Evolutionary conservation across 2,329 filamentous ascomycete species (phyloP).

Genomic region (Colletotrichum ledebouriae): DNA sequence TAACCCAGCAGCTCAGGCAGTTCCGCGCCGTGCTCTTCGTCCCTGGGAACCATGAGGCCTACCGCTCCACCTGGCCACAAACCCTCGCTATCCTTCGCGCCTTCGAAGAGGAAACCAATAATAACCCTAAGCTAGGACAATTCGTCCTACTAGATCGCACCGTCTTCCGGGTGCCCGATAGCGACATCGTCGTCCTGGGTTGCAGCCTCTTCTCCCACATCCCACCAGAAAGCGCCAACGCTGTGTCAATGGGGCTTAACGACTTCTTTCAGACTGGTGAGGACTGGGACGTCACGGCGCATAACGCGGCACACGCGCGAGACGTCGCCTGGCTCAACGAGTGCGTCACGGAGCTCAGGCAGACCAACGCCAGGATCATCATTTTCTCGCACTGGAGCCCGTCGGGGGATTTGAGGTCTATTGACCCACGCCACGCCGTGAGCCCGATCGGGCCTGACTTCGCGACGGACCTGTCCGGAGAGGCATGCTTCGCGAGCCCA

Average conservation of each 20-base stretch:
- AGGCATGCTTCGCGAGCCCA: slow-evolving; percentile 54
- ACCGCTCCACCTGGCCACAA: slow-evolving; percentile 55
- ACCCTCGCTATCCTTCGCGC: slow-evolving; percentile 47
- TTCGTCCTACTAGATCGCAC: slow-evolving; percentile 52
- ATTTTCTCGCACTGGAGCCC: slow-evolving; percentile 61
- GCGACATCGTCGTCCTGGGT: slow-evolving; percentile 50
- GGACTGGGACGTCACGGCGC: slow-evolving; percentile 54
- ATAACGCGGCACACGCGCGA: slow-evolving; percentile 53
- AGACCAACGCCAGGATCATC: slow-evolving; percentile 48
- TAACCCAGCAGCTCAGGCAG: slow-evolving; percentile 60
- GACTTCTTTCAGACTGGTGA: slow-evolving; percentile 63
- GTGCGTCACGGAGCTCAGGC: slow-evolving; percentile 48
- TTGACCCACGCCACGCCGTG: slow-evolving; percentile 51
- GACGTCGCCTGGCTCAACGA: slow-evolving; percentile 61
- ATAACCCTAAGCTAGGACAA: slow-evolving; percentile 36
- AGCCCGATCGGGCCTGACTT: slow-evolving; percentile 53
- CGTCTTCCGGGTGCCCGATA: slow-evolving; percentile 45
- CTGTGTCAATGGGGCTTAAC: slow-evolving; percentile 59
- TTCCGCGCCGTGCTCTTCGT: slow-evolving; percentile 67
- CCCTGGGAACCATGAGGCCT: slow-evolving; percentile 70
- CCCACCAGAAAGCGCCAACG: slow-evolving; percentile 51
- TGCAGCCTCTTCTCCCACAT: slow-evolving; percentile 64
- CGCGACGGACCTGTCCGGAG: slow-evolving; percentile 55
- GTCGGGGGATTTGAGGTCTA: slow-evolving; percentile 49
- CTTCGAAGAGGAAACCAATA: slow-evolving; percentile 49